phyloP scores from a whole-genome alignment of 2,329 filamentous ascomycete species.

The Beauveria medogensis region DNA sequence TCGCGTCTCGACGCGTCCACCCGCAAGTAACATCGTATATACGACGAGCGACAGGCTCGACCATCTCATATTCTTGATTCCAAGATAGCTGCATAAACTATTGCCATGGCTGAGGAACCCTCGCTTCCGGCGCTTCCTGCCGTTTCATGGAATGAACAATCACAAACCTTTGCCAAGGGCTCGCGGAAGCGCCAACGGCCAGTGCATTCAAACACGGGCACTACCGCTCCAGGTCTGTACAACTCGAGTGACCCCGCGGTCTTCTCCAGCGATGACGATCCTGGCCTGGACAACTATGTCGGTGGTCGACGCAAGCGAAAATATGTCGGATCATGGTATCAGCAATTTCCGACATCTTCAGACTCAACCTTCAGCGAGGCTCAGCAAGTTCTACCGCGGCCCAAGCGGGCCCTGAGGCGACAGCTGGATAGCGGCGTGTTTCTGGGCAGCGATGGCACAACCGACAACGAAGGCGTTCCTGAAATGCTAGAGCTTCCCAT shows the following conservation, averaged over 20 bases:
- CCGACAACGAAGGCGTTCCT: constrained; percentile 31
- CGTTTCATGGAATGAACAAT: constrained; percentile 30
- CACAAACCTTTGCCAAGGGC: constrained; percentile 31
- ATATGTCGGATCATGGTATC: constrained; percentile 61
- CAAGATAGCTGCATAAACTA: background rate
- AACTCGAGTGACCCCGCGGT: constrained; percentile 64
- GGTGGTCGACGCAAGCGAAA: constrained; percentile 51
- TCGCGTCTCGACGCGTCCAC: constrained; percentile 10
- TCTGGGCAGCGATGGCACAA: constrained; percentile 52
- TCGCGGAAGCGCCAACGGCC: constrained; percentile 34
- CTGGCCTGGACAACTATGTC: constrained; percentile 56
- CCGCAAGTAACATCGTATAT: background rate
- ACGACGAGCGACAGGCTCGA: background rate
- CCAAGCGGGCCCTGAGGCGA: constrained; percentile 46
- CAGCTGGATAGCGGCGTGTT: constrained; percentile 63
- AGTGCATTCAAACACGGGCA: constrained; percentile 8
- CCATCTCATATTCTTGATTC: background rate
- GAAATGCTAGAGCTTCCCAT: constrained; percentile 25
- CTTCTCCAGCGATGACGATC: constrained; percentile 67
- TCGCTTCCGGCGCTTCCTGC: constrained; percentile 32
- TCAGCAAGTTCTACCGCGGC: constrained; percentile 23
- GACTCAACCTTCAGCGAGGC: constrained; percentile 39
- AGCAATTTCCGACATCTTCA: constrained; percentile 45
- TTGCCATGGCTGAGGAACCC: constrained; percentile 33
- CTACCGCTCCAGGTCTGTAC: constrained; percentile 10